Evolutionary conservation across 2,329 filamentous ascomycete genomes (phyloP), one percentile per base, ranked within the genome.

Genomic region (Cordyceps militaris): DNA sequence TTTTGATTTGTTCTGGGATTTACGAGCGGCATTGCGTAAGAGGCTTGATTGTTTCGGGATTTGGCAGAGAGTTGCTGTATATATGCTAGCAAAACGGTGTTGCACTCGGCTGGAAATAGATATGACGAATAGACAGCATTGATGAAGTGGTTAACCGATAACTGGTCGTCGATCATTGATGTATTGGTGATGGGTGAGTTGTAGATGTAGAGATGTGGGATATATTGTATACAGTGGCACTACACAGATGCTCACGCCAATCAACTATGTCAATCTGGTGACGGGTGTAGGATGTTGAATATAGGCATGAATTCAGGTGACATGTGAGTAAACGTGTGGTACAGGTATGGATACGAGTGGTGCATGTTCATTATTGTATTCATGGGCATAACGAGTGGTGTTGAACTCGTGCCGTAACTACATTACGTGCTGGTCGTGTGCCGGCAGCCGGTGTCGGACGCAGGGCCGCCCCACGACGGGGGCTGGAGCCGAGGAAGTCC

Each of bases 391-490:
- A 4, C 13, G 36, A 6, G 36, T 38, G 36, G 30, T 32, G 30
- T 32, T 32, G 30, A 6, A 42, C 34, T 38, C 14, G 3, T 32
- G 5, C 14, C 34, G 34, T 38, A 38, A 16, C 34, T 6, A 13
- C 13, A 16, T 13, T n/a, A 2, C 11, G 14, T 38, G n/a, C n/a
- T n/a, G n/a, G 7, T 21, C n/a, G n/a, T 42, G 38, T 16, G 34
- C 8, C 38, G 38, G 38, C 38, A 21, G 48, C 48, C 48, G 48
- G 48, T 51, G 32, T 51, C 48, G 48, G 48, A 51, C 32, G 48
- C 48, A 40, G 2, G 32, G 13, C 21, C 14, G 34, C 48, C 48
- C 48, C 48, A 51, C 48, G 48, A 51, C 14, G 14, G 21, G 30
- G 21, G 23, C 23, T 40, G 30, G 30, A 34, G 47, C 30, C 28